Evolutionary conservation across 768 basidiomycete genomes (phyloP), one percentile per base, ranked within the genome.

Genomic region (Boletus sp.): DNA sequence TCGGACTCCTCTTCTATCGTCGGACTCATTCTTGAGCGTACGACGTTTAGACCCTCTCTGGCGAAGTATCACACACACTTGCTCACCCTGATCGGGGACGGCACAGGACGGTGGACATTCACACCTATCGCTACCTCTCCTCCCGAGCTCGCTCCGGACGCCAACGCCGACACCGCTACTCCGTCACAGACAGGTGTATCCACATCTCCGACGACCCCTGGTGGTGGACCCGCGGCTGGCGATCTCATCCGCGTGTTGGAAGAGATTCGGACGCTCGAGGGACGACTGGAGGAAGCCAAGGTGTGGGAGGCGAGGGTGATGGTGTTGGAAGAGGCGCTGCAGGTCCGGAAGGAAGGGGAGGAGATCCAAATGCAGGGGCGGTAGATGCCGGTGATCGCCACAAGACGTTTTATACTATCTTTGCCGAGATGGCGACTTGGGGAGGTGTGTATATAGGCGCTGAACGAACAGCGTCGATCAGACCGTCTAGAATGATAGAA

Each of bases 31-130:
- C 10, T 34, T 44, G 39, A 52, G 30, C 32, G 11, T 19, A 5
- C 13, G 34, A 27, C 19, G 11, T 45, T 1, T n/a, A 59, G 95
- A 13, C 94, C 93, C 0, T 86, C 90, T 0, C 73, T 98, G 55
- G 82, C 83, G 63, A 93, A 90, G 67, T 95, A 97, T 67, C 96
- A 98, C 70, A 89, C 83, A 4, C 87, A 90, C 45, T 79, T 96
- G 27, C 79, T 98, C 17, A 90, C 89, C 1, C 75, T 98, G 14
- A 73, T 77, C 7, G 92, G 93, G 8, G 88, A 89, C 45, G 80
- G 79, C 1, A 78, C 83, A 0, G 86, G 85, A 1, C 70, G 76
- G 50, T 93, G 90, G 90, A 83, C 82, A 30, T 78, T 91, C 5
- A 75, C 81, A 4, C 80, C 80, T 8, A 81, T 93, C 34, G 54